phyloP scores from a whole-genome alignment of 2,329 filamentous ascomycete species.

The Colletotrichum simmondsii region DNA sequence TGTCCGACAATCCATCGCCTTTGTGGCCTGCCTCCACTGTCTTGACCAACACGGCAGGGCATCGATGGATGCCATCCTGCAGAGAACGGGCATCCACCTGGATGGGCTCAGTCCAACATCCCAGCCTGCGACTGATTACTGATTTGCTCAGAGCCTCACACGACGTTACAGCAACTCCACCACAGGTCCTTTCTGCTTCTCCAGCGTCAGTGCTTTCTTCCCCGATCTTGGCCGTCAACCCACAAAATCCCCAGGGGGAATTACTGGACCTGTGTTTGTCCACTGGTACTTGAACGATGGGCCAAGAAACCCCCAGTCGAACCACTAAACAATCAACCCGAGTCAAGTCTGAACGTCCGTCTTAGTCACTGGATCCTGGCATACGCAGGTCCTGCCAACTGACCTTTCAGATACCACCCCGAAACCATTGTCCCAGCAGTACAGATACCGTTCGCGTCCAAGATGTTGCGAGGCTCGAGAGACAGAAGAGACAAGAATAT shows the following conservation, averaged over 20 bases:
- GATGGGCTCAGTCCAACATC: not conserved
- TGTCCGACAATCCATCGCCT: not conserved
- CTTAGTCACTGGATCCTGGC: not conserved
- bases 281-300: not conserved
- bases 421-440: not conserved
- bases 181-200: not conserved
- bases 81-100: not conserved
- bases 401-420: not conserved
- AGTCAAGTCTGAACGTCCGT: constrained; percentile 15
- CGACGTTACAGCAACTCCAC: constrained; percentile 9
- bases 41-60: not conserved
- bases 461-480: too few species aligned
- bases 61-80: not conserved
- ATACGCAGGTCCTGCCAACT: constrained; percentile 1
- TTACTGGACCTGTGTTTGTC: constrained; percentile 11
- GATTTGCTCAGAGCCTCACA: constrained; percentile 1
- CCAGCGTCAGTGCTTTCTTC: constrained; percentile 7
- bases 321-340: not conserved
- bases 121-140: constrained; percentile 8
- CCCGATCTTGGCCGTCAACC: constrained; percentile 21
- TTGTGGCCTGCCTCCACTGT: not conserved
- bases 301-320: not conserved
- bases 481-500: too few species aligned
- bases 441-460: too few species aligned
- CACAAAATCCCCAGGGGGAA: constrained; percentile 31